These are phyloP conservation scores for Neofusicoccum cordaticola DNA, from an alignment of 2,329 filamentous ascomycete genomes.

Conservation along the genomic window DNA sequence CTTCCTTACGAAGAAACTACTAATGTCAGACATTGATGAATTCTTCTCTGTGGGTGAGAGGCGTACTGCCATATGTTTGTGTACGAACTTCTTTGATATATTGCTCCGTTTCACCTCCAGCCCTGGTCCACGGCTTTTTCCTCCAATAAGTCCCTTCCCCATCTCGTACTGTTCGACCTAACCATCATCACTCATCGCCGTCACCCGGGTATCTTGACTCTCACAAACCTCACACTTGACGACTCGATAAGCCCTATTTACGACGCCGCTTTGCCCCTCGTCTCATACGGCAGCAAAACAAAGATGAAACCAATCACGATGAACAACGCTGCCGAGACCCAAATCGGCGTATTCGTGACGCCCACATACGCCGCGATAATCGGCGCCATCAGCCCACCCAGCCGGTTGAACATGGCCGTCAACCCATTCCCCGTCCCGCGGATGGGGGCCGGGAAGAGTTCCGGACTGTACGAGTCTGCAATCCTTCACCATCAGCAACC, in stretches of 20 bases:
- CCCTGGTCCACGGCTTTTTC: too few relatives aligned
- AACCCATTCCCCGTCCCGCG: constrained; percentile 71
- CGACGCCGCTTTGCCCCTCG: constrained; percentile 35
- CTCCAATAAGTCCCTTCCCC: too few relatives aligned
- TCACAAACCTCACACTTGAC: not conserved
- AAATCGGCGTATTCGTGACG: constrained; percentile 39
- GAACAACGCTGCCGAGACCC: constrained; percentile 42
- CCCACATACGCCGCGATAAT: constrained; percentile 52
- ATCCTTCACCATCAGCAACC: too few relatives aligned
- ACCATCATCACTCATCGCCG: too few relatives aligned
- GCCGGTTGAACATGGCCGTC: constrained; percentile 66
- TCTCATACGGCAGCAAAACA: constrained; percentile 42
- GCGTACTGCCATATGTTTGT: too few relatives aligned
- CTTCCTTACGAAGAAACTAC: too few relatives aligned
- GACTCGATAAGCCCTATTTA: constrained; percentile 6
- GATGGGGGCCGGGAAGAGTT: constrained; percentile 70
- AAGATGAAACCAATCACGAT: constrained; percentile 43
- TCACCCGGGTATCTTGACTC: too few relatives aligned
- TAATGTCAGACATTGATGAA: too few relatives aligned
- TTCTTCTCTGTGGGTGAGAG: too few relatives aligned
- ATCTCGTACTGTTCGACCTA: too few relatives aligned
- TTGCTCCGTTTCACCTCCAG: too few relatives aligned
- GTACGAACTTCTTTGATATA: too few relatives aligned
- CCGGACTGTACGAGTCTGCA: constrained; percentile 62
- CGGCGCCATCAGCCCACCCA: constrained; percentile 65